These are phyloP conservation scores for Leccinum imitatum DNA, from an alignment of 768 basidiomycete genomes.

Conservation along the genomic window DNA sequence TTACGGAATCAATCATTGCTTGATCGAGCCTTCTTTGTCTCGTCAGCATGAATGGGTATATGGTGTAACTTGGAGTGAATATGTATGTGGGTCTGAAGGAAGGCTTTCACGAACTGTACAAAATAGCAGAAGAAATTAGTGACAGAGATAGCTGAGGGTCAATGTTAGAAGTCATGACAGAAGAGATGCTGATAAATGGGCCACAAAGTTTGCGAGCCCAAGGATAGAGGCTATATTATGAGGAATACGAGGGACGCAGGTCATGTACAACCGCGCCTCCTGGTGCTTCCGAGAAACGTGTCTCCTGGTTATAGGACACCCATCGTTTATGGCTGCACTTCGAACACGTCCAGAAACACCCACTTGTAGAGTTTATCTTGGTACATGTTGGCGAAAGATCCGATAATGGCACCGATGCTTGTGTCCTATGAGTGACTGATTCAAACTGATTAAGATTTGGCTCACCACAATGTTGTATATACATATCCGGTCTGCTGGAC, in stretches of 20 bases:
- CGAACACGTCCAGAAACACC: not conserved
- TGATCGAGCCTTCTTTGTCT: not conserved
- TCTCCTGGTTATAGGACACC: conserved; percentile 22
- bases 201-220: too few relatives aligned
- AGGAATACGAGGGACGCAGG: too few relatives aligned
- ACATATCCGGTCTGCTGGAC: conserved; percentile 56
- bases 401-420: conserved; percentile 53
- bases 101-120: too few relatives aligned
- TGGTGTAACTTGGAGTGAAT: too few relatives aligned
- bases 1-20: not conserved
- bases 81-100: too few relatives aligned
- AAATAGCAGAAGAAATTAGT: too few relatives aligned
- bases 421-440: conserved; percentile 1
- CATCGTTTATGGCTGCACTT: conserved; percentile 11
- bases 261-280: too few relatives aligned
- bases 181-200: too few relatives aligned
- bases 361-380: conserved; percentile 54
- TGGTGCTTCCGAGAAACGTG: not conserved
- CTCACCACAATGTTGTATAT: conserved; percentile 50
- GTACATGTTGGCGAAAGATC: conserved; percentile 42
- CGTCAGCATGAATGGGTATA: not conserved
- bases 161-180: too few relatives aligned
- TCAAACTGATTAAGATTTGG: not conserved
- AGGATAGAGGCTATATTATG: too few relatives aligned
- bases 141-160: too few relatives aligned